Evolutionary conservation across 495 filamentous ascomycete genomes (phyloP).

Genomic region (Lasiosphaeris hirsuta): DNA sequence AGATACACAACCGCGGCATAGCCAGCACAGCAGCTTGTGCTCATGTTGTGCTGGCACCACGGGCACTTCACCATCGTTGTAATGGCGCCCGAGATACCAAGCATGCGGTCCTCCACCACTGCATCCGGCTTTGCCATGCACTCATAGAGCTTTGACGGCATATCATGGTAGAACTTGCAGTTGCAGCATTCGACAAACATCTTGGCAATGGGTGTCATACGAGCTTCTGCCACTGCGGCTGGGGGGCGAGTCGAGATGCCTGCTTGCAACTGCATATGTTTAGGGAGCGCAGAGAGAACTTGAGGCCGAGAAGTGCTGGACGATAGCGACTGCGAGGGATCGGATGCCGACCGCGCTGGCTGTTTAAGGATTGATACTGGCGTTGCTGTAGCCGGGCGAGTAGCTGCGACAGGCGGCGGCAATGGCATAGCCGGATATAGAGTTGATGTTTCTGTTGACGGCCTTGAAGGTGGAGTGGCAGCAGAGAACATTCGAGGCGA

Average conservation of each 20-base stretch:
- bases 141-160: slow-evolving; percentile 71
- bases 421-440: neutral
- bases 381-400: slow-evolving; percentile 3
- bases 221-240: slow-evolving; percentile 6
- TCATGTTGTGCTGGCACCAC: slow-evolving; percentile 78
- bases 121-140: slow-evolving; percentile 65
- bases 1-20: slow-evolving; percentile 69
- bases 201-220: slow-evolving; percentile 56
- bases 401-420: slow-evolving; percentile 2
- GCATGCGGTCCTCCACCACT: slow-evolving; percentile 43
- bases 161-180: slow-evolving; percentile 79
- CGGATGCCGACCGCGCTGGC: slow-evolving; percentile 16
- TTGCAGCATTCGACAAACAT: slow-evolving; percentile 77
- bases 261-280: slow-evolving; percentile 31
- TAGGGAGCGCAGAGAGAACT: slow-evolving; percentile 27
- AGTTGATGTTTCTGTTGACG: slow-evolving; percentile 1
- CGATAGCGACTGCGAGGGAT: neutral
- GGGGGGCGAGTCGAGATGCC: slow-evolving; percentile 15
- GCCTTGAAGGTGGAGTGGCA: neutral
- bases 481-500: slow-evolving; percentile 15
- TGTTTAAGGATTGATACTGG: slow-evolving; percentile 33
- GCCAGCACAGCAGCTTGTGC: slow-evolving; percentile 64
- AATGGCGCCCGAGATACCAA: slow-evolving; percentile 50
- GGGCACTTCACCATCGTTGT: slow-evolving; percentile 65
- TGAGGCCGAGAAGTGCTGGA: slow-evolving; percentile 3